phyloP scores from a whole-genome alignment of 805 yeast species.

The Pichia paraexigua region DNA sequence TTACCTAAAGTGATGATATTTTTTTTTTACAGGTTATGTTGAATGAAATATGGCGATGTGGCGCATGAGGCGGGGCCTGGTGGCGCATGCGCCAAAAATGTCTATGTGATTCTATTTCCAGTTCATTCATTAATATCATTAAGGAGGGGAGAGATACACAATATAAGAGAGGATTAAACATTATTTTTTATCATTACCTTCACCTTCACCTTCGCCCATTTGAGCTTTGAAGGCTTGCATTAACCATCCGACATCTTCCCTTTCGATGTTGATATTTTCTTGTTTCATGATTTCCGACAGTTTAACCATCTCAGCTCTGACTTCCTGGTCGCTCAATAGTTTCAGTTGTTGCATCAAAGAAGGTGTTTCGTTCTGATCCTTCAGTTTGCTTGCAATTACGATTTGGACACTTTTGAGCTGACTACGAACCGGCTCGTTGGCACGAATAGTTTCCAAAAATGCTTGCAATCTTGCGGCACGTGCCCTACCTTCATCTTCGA shows the following conservation, averaged over 20 bases:
- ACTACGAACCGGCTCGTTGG: background rate
- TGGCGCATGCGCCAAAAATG: too few species aligned
- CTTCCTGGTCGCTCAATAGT: conserved; percentile 23
- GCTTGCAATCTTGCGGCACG: conserved; percentile 4
- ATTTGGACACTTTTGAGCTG: conserved; percentile 7
- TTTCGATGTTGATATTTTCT: conserved; percentile 18
- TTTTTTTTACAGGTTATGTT: too few species aligned
- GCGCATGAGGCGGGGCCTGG: background rate
- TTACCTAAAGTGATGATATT: too few species aligned
- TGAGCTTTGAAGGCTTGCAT: conserved; percentile 17
- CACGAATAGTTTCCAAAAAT: conserved; percentile 3
- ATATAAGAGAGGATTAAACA: background rate
- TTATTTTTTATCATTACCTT: background rate
- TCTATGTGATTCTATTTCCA: too few species aligned
- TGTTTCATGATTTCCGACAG: conserved; percentile 18
- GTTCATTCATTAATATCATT: too few species aligned
- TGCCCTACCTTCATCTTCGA: conserved; percentile 3
- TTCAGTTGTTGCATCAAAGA: conserved; percentile 22
- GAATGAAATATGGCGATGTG: too few species aligned
- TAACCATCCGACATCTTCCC: conserved; percentile 22
- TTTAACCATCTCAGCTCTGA: conserved; percentile 17
- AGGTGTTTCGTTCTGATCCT: conserved; percentile 9
- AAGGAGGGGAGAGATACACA: background rate
- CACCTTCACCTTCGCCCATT: conserved; percentile 6
- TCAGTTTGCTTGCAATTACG: conserved; percentile 6